These are phyloP conservation scores for Clitoria ternatea DNA, from an alignment of 306 rosid species.

Conservation along the genomic window DNA sequence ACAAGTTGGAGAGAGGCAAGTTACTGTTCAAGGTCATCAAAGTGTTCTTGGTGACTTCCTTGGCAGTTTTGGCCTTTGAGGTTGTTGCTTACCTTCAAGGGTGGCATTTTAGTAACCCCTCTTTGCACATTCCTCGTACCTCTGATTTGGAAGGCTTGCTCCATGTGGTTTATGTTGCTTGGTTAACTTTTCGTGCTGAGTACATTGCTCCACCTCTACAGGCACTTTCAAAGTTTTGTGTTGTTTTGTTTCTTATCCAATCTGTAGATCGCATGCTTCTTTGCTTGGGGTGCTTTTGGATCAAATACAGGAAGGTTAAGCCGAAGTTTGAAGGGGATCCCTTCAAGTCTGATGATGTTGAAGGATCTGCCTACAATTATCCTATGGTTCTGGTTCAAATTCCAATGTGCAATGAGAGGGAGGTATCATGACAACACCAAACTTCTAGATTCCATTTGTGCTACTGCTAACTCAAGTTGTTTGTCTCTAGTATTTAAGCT, in stretches of 20 bases:
- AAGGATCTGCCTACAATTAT: constrained; percentile 51
- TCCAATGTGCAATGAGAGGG: constrained; percentile 94
- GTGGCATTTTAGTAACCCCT: constrained; percentile 72
- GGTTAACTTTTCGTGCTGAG: constrained; percentile 74
- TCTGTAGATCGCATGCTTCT: constrained; percentile 79
- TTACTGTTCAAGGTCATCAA: constrained; percentile 59
- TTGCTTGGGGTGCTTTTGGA: constrained; percentile 86
- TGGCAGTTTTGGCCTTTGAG: constrained; percentile 74
- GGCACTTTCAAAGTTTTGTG: constrained; percentile 79
- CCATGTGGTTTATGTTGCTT: constrained; percentile 62
- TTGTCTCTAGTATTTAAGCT: not conserved
- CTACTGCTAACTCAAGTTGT: not conserved
- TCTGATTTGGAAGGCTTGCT: constrained; percentile 68
- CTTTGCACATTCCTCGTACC: constrained; percentile 64
- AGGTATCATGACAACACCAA: constrained; percentile 56
- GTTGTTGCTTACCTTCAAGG: constrained; percentile 72
- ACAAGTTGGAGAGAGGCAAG: constrained; percentile 56
- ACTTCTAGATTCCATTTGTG: not conserved
- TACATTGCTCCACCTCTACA: constrained; percentile 77
- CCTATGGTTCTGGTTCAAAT: constrained; percentile 94
- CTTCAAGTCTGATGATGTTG: constrained; percentile 54
- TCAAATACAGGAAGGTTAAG: constrained; percentile 71
- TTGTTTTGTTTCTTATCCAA: constrained; percentile 80
- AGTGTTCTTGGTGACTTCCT: constrained; percentile 57
- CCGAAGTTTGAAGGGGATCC: constrained; percentile 54